phyloP scores from a whole-genome alignment of 192 early-diverging fungal genomes.

The Rhizophlyctis rosea region DNA sequence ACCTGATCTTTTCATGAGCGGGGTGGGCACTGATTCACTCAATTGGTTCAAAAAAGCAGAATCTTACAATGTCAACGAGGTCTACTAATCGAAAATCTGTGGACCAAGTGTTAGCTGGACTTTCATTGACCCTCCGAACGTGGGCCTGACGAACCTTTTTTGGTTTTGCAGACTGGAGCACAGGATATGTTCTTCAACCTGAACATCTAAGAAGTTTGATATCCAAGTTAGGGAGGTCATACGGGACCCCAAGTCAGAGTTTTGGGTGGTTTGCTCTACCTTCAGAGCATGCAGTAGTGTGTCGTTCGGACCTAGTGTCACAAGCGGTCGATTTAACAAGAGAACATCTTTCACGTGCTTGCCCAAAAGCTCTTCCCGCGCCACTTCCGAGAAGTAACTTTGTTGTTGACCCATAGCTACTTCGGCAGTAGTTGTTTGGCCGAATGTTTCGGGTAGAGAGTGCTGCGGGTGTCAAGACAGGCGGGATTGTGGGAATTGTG shows the following conservation, averaged over 20 bases:
- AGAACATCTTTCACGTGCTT: conserved; percentile 15
- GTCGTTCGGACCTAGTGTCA: conserved; percentile 12
- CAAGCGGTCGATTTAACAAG: conserved; percentile 24
- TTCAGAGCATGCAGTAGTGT: conserved; percentile 16
- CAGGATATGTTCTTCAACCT: conserved; percentile 28
- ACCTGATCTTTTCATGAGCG: background rate
- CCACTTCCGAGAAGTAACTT: conserved; percentile 12
- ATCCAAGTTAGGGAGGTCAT: background rate
- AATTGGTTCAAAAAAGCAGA: no score
- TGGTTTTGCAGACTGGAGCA: conserved; percentile 14
- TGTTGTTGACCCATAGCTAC: conserved; percentile 34
- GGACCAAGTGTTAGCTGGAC: background rate
- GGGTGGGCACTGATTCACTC: background rate
- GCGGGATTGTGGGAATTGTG: no score
- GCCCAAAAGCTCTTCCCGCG: conserved; percentile 8
- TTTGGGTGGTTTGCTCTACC: no score
- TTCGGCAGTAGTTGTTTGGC: no score
- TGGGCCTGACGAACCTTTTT: background rate
- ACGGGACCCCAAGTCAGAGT: background rate
- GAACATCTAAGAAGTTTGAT: conserved; percentile 11
- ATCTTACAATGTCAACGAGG: conserved; percentile 29
- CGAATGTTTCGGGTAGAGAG: no score
- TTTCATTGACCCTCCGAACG: background rate
- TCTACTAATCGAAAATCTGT: conserved; percentile 24
- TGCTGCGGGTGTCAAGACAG: no score